A percentile compares a stretch with the other conserved stretches of the same genome.
Evolutionary conservation across 768 basidiomycete species (phyloP).

Genomic region (Pholiota microspora): DNA sequence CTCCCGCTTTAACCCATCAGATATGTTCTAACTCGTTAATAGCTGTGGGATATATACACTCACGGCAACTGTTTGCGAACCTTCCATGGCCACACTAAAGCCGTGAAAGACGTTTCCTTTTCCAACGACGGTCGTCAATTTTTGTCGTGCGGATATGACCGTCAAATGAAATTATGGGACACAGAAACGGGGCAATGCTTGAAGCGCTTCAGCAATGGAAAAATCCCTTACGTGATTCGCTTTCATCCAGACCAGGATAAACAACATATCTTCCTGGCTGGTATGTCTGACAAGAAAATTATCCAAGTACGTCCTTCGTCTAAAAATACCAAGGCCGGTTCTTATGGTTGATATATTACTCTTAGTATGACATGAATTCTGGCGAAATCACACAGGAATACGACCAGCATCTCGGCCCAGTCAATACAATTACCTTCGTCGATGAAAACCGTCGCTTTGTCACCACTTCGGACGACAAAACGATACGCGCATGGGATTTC

Average conservation of each 20-base stretch:
- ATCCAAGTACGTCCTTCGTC: constrained; percentile 67
- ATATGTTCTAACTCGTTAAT: constrained; percentile 8
- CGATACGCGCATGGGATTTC: constrained; percentile 98
- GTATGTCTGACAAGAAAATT: constrained; percentile 99
- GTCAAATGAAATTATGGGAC: constrained; percentile 99
- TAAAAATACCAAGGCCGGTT: not conserved
- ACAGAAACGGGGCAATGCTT: constrained; percentile 98
- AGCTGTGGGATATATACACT: constrained; percentile 98
- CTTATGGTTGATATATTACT: not conserved
- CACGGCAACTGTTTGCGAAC: constrained; percentile 96
- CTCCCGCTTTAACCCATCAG: not conserved
- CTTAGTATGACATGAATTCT: constrained; percentile 92
- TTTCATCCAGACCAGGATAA: constrained; percentile 98
- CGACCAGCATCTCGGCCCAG: constrained; percentile 96
- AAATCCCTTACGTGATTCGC: constrained; percentile 92
- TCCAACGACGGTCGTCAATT: constrained; percentile 91
- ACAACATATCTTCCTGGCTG: constrained; percentile 93
- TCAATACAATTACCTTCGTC: constrained; percentile 98
- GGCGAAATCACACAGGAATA: constrained; percentile 98
- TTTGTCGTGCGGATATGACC: constrained; percentile 91
- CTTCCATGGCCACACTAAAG: constrained; percentile 95
- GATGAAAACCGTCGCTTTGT: constrained; percentile 97
- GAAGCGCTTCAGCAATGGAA: constrained; percentile 96
- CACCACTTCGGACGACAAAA: constrained; percentile 98
- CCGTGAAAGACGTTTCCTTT: constrained; percentile 95